Evolutionary conservation across 495 filamentous ascomycete species (phyloP).

Genomic region (Staphylotrichum longicolle): DNA sequence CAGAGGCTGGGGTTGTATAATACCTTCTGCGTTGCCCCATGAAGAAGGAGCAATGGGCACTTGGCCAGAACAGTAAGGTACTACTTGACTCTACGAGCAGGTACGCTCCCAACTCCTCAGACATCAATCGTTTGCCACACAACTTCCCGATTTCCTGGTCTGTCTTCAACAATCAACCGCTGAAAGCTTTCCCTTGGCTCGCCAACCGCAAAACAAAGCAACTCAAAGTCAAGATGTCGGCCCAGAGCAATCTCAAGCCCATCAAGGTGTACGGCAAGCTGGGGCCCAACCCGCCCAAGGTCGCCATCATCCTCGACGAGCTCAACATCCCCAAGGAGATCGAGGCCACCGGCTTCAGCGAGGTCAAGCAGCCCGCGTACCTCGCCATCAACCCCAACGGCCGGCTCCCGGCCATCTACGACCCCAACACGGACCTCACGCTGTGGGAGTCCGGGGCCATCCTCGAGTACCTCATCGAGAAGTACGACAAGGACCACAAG

Average conservation of each 20-base stretch:
- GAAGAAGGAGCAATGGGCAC: no score
- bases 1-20: no score
- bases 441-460: constrained; percentile 77
- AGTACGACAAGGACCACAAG: constrained; percentile 63
- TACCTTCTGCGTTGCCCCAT: no score
- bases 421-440: constrained; percentile 63
- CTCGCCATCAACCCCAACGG: constrained; percentile 68
- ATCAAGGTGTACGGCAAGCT: constrained; percentile 38
- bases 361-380: constrained; percentile 59
- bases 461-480: constrained; percentile 66
- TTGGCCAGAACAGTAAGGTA: no score
- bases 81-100: no score
- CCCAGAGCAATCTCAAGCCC: constrained; percentile 32
- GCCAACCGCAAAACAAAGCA: no score
- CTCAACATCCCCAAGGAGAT: constrained; percentile 57
- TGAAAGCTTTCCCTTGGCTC: no score
- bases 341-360: constrained; percentile 40
- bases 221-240: constrained; percentile 2
- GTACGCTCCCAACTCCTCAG: no score
- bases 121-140: no score
- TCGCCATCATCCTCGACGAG: constrained; percentile 61
- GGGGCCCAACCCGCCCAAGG: constrained; percentile 54
- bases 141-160: no score
- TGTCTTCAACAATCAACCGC: no score
- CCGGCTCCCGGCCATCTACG: constrained; percentile 60